Percentiles rank a stretch among this genome's conserved stretches.
Evolutionary conservation across 495 filamentous ascomycete genomes (phyloP).

Genomic region (Talaromyces liani): DNA sequence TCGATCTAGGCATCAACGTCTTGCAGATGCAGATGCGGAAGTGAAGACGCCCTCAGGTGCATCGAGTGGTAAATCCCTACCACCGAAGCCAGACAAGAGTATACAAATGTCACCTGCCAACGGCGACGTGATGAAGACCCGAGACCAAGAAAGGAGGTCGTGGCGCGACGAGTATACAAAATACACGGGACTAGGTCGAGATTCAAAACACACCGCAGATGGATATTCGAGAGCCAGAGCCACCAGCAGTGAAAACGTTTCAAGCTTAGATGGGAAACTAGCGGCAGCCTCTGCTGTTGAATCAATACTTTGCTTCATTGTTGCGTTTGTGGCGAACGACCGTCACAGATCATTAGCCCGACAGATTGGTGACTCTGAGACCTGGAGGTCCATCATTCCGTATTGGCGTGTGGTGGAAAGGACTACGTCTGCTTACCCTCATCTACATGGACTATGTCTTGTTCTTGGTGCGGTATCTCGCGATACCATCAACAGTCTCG

Average conservation of each 20-base stretch:
- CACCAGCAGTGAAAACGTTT: conserved; percentile 22
- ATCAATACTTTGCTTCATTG: conserved; percentile 41
- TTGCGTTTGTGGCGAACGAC: conserved; percentile 42
- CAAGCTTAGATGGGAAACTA: conserved; percentile 28
- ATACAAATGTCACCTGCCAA: conserved; percentile 24
- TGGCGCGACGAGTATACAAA: conserved; percentile 42
- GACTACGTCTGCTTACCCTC: conserved; percentile 29
- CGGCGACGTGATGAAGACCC: conserved; percentile 14
- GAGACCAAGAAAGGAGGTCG: conserved; percentile 29
- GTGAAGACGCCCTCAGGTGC: conserved; percentile 21
- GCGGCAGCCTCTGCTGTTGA: conserved; percentile 39
- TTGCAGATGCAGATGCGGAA: conserved; percentile 21
- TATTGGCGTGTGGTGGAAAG: conserved; percentile 38
- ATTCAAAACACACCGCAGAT: conserved; percentile 43
- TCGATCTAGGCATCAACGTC: conserved; percentile 15
- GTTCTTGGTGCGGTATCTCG: conserved; percentile 42
- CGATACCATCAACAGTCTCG: conserved; percentile 35
- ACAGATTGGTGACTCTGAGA: conserved; percentile 30
- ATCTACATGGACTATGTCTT: conserved; percentile 32
- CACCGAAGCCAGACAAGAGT: conserved; percentile 18
- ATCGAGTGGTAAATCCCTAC: conserved; percentile 17
- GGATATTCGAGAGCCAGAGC: conserved; percentile 19
- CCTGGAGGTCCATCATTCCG: conserved; percentile 43
- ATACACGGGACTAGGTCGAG: conserved; percentile 33
- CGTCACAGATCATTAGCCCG: conserved; percentile 27